Conservation (phyloP, 768 basidiomycete genomes). For the Grammothele lineata region DNA sequence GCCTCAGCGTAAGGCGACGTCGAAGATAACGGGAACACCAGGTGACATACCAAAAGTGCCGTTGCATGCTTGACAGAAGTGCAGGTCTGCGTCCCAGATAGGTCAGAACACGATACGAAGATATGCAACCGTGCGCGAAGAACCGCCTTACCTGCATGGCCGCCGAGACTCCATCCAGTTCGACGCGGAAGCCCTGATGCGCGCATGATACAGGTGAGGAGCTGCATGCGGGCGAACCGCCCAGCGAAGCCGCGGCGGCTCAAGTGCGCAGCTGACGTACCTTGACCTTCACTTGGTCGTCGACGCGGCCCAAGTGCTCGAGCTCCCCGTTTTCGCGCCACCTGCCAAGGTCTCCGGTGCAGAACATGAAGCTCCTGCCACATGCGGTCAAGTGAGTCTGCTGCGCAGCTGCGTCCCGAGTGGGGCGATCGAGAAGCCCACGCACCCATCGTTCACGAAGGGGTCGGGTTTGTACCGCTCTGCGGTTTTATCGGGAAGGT, state of each 20-base stretch:
- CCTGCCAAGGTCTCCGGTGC: conserved; percentile 57
- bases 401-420: conserved; percentile 6
- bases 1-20: not conserved
- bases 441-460: conserved; percentile 45
- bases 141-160: conserved; percentile 47
- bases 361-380: conserved; percentile 43
- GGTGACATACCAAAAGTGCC: conserved; percentile 35
- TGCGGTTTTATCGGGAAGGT: conserved; percentile 48
- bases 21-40: not conserved
- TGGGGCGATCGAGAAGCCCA: not conserved
- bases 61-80: conserved; percentile 41
- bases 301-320: conserved; percentile 55
- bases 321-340: conserved; percentile 51
- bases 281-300: conserved; percentile 65
- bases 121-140: not conserved
- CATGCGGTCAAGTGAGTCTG: conserved; percentile 12
- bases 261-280: conserved; percentile 30
- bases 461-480: conserved; percentile 50
- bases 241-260: conserved; percentile 43
- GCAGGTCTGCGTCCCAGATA: conserved; percentile 31
- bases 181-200: conserved; percentile 56
- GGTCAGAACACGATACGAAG: conserved; percentile 14
- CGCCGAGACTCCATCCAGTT: conserved; percentile 56
- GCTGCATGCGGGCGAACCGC: not conserved
- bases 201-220: not conserved